Evolutionary conservation across 2,329 filamentous ascomycete species (phyloP), one percentile per base, ranked within the genome.

Genomic region (Nemania sp.): DNA sequence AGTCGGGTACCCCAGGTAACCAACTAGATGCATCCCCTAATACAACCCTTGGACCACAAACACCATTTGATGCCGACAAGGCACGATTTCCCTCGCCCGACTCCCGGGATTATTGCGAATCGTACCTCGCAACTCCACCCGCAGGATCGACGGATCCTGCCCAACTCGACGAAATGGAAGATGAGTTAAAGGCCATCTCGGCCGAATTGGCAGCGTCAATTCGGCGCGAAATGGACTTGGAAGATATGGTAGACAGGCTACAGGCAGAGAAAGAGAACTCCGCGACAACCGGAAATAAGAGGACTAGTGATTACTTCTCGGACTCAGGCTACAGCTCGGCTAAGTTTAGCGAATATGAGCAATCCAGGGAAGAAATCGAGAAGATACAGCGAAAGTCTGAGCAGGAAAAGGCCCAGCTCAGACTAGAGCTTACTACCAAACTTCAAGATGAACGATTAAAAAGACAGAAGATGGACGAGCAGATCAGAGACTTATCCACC

Each of bases 221-320:
- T 67, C 86, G 90, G 65, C 85, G 94, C 57, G 94, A 99, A 76
- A 93, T 99, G 83, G 94, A 99, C 64, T 75, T 99, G 26, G 94
- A 99, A 72, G 94, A 99, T 71, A 80, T 97, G 41, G 86, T 97
- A 0, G 94, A 99, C 62, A 81, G 89, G 53, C 76, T 96, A 63
- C 92, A 97, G 70, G 77, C 84, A n/a, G 91, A 97, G 66, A 79
- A 80, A 59, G 80, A 78, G 71, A 80, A 84, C 72, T 67, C 79
- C 66, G 73, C 78, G 71, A 68, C 77, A 62, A 65, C 80, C 23
- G 86, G 82, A 59, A 70, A 66, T 59, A 88, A 89, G 69, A 83
- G 93, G 56, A 95, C 90, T 8, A 97, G 94, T 73, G 94, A 99
- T 73, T 97, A 99, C 75, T 99, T 94, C 70, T 99, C 94, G 2